phyloP scores from a whole-genome alignment of 768 basidiomycete genomes.

The Boletus pseudopeckii region DNA sequence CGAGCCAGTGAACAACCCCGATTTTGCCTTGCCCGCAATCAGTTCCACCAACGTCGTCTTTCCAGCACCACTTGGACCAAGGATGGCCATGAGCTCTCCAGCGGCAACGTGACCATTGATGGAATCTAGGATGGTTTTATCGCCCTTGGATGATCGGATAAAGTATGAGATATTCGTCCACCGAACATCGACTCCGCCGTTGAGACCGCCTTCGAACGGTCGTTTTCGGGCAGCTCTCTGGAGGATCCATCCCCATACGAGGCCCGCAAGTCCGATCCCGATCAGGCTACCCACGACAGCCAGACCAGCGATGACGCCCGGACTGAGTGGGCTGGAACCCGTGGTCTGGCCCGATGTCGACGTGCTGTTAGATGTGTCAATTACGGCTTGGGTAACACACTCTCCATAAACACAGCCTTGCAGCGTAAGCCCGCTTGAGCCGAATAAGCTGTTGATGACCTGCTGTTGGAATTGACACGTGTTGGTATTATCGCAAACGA shows the following conservation, averaged over 20 bases:
- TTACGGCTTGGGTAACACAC: slow-evolving; percentile 77
- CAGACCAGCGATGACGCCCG: slow-evolving; percentile 88
- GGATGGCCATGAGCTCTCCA: slow-evolving; percentile 86
- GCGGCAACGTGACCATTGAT: slow-evolving; percentile 69
- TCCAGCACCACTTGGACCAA: slow-evolving; percentile 91
- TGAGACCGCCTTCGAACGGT: slow-evolving; percentile 37
- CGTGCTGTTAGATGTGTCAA: slow-evolving; percentile 52
- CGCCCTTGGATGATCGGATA: slow-evolving; percentile 39
- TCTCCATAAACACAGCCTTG: slow-evolving; percentile 82
- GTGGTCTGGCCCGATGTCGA: slow-evolving; percentile 27
- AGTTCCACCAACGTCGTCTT: slow-evolving; percentile 92
- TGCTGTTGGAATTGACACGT: slow-evolving; percentile 77
- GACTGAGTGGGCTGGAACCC: slow-evolving; percentile 50
- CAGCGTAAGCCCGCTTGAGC: slow-evolving; percentile 65
- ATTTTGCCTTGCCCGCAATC: slow-evolving; percentile 79
- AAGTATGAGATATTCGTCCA: slow-evolving; percentile 72
- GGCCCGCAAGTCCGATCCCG: slow-evolving; percentile 50
- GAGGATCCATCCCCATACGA: slow-evolving; percentile 57
- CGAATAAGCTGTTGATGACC: slow-evolving; percentile 67
- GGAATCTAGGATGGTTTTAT: slow-evolving; percentile 64
- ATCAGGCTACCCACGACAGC: slow-evolving; percentile 76
- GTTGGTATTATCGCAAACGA: slow-evolving; percentile 61
- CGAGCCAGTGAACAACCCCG: slow-evolving; percentile 61
- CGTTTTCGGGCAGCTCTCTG: slow-evolving; percentile 61
- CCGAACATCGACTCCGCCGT: slow-evolving; percentile 56